Evolutionary conservation across 2,329 filamentous ascomycete genomes (phyloP), one percentile per base, ranked within the genome.

Genomic region (Penicillium psychrosexuale): DNA sequence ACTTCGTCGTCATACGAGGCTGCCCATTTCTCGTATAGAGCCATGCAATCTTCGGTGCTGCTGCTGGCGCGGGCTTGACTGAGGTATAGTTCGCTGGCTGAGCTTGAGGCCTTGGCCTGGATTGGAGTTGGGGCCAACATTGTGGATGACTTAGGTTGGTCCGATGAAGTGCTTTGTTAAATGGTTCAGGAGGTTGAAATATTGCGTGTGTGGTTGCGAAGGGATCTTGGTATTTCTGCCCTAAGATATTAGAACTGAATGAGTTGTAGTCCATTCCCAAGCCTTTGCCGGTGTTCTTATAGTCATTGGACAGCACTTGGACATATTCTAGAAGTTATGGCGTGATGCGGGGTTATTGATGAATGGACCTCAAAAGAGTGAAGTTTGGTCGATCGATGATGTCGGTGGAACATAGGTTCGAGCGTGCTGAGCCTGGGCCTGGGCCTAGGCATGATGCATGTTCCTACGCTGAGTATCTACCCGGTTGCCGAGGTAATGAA

Each of bases 11-110:
- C 71, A 62, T 79, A 78, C 6, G 72, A 71, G 17, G 64, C 58
- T n/a, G 77, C 76, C 77, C 77, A 80, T 61, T 78, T 68, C 49
- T 79, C 73, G 66, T 79, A 79, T 37, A 78, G 60, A 9, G 61
- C 60, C 56, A 69, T 72, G 45, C 72, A 73, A 42, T 77, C 74
- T 28, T 72, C 66, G 6, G 65, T 67, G 54, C 61, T 69, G 22
- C 61, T 64, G 33, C 67, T 66, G 13, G 67, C 68, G 37, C 76
- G 76, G 36, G 72, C 75, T 33, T 73, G 72, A 31, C 66, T 63
- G n/a, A 78, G 68, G 53, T 63, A 64, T 24, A 62, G 50, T 24
- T 59, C 40, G 22, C 28, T 52, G n/a, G 57, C 31, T 2, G 61
- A 51, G 34, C 46, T 57, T 22, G 61, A 47, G 17, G 55, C 47